Percentiles rank a stretch among this genome's conserved stretches.
phyloP scores from a whole-genome alignment of 2,329 filamentous ascomycete species.

The Colletotrichum sublineola region DNA sequence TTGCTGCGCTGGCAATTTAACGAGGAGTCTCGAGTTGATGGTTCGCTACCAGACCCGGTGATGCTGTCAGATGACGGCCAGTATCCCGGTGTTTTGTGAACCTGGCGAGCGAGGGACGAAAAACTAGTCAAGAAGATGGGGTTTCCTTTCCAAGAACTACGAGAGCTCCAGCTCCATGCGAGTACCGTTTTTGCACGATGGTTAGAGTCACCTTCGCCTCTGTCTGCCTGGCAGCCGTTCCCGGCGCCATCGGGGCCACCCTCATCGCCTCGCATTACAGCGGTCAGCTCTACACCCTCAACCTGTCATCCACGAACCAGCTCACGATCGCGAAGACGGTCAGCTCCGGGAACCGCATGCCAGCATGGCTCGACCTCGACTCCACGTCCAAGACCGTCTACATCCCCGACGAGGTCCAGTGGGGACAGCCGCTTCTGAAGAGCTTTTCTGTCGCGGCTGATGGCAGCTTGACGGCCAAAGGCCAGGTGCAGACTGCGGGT shows the following conservation, averaged over 20 bases:
- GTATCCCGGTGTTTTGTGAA: background rate
- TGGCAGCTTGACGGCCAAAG: constrained; percentile 50
- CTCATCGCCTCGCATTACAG: constrained; percentile 57
- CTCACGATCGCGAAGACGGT: constrained; percentile 48
- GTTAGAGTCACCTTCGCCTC: background rate
- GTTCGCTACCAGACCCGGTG: background rate
- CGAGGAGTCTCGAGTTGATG: background rate
- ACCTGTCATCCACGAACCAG: constrained; percentile 47
- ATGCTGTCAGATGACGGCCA: background rate
- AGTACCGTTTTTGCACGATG: background rate
- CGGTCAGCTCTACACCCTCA: constrained; percentile 55
- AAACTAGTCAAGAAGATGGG: background rate
- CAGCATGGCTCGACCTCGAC: constrained; percentile 56
- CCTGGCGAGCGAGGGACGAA: background rate
- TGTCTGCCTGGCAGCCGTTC: background rate
- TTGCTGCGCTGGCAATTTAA: background rate
- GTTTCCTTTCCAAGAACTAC: background rate
- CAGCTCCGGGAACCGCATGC: constrained; percentile 52
- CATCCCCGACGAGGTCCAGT: constrained; percentile 54
- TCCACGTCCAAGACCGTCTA: constrained; percentile 50
- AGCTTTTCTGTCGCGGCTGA: constrained; percentile 51
- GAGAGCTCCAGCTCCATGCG: background rate
- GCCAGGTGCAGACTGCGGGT: constrained; percentile 50
- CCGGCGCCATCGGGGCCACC: constrained; percentile 39
- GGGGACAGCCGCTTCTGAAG: constrained; percentile 53